These are phyloP conservation scores for Fusarium sp. DNA, from an alignment of 2,329 filamentous ascomycete species.

Conservation along the genomic window DNA sequence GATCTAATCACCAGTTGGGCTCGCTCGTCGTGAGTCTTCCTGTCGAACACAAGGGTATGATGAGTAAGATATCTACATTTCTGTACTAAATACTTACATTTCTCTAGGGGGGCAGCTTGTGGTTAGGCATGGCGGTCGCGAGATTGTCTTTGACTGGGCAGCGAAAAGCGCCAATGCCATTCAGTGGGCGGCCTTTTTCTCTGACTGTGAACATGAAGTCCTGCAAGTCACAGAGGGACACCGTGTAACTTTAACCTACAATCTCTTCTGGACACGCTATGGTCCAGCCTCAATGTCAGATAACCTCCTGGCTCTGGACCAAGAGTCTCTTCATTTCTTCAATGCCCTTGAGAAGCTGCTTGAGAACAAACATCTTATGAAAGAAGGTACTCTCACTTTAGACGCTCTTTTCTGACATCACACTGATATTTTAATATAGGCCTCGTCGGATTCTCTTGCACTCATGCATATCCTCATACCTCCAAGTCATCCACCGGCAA, in stretches of 20 bases:
- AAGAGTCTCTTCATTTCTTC: constrained; percentile 25
- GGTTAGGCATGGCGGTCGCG: constrained; percentile 56
- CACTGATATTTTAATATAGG: constrained; percentile 29
- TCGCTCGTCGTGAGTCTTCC: constrained; percentile 66
- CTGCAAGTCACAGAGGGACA: constrained; percentile 63
- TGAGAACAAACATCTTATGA: not conserved
- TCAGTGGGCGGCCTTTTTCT: constrained; percentile 65
- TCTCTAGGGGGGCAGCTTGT: constrained; percentile 56
- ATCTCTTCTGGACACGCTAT: constrained; percentile 58
- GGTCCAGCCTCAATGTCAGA: constrained; percentile 44
- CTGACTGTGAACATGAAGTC: constrained; percentile 66
- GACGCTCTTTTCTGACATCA: not conserved
- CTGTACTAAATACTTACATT: not conserved
- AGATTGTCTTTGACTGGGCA: constrained; percentile 58
- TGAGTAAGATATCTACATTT: too few relatives aligned
- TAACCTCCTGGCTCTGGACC: constrained; percentile 15
- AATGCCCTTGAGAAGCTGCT: constrained; percentile 17
- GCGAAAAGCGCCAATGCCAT: constrained; percentile 34
- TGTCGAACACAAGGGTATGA: constrained; percentile 37
- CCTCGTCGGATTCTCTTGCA: constrained; percentile 58
- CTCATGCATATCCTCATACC: constrained; percentile 61
- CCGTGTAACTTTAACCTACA: constrained; percentile 67
- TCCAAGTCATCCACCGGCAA: constrained; percentile 28
- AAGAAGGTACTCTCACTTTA: not conserved
- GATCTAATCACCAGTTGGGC: constrained; percentile 61